A percentile compares a stretch with the other conserved stretches of the same genome.
phyloP scores from a whole-genome alignment of 805 yeast genomes.

The Candida broadrunensis region DNA sequence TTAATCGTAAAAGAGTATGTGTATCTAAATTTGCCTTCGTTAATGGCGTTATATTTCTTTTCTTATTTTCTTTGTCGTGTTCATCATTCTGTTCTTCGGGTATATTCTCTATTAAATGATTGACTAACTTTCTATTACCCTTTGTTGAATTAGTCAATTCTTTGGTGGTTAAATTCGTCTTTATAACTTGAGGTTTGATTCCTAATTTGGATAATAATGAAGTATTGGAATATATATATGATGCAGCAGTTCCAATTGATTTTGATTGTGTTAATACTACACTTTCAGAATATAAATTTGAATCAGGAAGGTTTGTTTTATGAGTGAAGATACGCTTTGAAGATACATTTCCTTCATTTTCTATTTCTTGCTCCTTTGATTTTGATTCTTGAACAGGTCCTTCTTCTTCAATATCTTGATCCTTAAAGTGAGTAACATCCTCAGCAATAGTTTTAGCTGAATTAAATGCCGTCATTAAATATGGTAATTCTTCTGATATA shows the following conservation, averaged over 20 bases:
- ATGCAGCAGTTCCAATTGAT: conserved; percentile 17
- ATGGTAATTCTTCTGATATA: conserved; percentile 63
- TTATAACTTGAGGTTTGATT: conserved; percentile 39
- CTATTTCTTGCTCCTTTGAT: conserved; percentile 1
- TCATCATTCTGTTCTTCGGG: conserved; percentile 1
- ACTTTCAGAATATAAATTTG: conserved; percentile 33
- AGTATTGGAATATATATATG: conserved; percentile 32
- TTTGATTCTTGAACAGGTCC: background rate
- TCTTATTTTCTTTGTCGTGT: conserved; percentile 14
- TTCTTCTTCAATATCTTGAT: conserved; percentile 12
- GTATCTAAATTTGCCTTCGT: conserved; percentile 27
- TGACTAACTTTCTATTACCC: background rate
- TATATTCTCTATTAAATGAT: background rate
- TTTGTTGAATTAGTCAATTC: conserved; percentile 9
- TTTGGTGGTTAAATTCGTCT: conserved; percentile 14
- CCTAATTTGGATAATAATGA: conserved; percentile 38
- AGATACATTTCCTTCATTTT: background rate
- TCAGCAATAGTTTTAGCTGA: conserved; percentile 58
- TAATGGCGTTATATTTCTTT: conserved; percentile 17
- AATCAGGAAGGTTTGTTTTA: conserved; percentile 26
- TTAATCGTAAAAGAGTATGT: conserved; percentile 8
- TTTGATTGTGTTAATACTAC: conserved; percentile 19
- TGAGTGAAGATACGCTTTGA: conserved; percentile 19
- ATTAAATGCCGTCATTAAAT: conserved; percentile 62
- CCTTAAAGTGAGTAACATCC: conserved; percentile 34